Percentiles rank a stretch among this genome's conserved stretches.
These are phyloP conservation scores for Avicennia marina DNA, from an alignment of 257 asterid genomes.

Conservation along the genomic window DNA sequence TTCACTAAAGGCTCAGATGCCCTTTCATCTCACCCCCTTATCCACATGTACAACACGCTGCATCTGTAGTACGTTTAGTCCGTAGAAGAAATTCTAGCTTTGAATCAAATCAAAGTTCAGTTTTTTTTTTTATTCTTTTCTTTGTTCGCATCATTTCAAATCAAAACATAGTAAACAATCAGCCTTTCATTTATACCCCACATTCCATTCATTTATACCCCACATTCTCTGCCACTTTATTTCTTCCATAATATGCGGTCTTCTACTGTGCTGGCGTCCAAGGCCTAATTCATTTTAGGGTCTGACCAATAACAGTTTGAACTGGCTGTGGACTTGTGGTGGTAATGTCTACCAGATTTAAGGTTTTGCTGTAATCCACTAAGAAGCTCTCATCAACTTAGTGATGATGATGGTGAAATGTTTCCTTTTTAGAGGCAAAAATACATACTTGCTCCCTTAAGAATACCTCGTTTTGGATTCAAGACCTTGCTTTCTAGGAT, in stretches of 20 bases:
- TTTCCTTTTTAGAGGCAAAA: conserved; percentile 38
- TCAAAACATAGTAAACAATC: no score
- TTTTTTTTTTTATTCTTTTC: neutral
- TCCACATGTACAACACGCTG: conserved; percentile 22
- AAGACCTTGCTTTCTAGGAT: no score
- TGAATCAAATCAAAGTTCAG: conserved; percentile 3
- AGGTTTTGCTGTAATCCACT: neutral
- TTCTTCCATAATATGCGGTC: neutral
- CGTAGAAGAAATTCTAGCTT: neutral
- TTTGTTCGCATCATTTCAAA: conserved; percentile 14
- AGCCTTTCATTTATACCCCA: no score
- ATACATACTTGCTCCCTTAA: no score
- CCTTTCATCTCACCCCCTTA: conserved; percentile 5
- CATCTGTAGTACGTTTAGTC: conserved; percentile 12
- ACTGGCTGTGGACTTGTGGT: neutral
- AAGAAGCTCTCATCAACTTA: neutral
- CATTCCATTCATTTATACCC: neutral
- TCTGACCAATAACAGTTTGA: no score
- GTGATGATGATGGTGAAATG: neutral
- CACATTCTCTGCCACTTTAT: neutral
- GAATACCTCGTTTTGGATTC: no score
- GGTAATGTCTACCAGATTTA: neutral
- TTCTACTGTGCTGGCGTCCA: no score
- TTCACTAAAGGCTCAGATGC: conserved; percentile 24
- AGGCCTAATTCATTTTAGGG: no score